Percentiles rank a stretch among this genome's conserved stretches.
These are phyloP conservation scores for Multifurca ochricompacta DNA, from an alignment of 768 basidiomycete species.

Conservation along the genomic window DNA sequence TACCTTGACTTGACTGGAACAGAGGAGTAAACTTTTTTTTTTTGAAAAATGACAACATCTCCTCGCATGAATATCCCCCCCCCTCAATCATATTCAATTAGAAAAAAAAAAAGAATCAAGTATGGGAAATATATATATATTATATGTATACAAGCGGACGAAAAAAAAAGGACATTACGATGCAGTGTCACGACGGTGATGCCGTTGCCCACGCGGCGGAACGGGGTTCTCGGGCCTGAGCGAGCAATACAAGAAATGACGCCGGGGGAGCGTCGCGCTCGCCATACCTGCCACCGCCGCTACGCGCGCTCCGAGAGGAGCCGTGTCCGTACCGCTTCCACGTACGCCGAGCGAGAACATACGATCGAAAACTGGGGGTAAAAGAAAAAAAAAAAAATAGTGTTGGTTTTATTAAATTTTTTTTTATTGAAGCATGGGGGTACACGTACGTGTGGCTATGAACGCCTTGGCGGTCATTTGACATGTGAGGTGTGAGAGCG, in stretches of 20 bases:
- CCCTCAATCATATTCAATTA: too few relatives aligned
- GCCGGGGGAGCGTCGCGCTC: constrained; percentile 54
- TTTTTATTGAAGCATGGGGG: too few relatives aligned
- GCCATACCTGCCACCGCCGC: constrained; percentile 54
- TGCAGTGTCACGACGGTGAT: constrained; percentile 4
- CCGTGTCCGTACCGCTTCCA: constrained; percentile 60
- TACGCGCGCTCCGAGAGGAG: constrained; percentile 53
- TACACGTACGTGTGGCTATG: constrained; percentile 66
- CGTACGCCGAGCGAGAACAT: constrained; percentile 85
- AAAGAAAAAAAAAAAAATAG: not conserved
- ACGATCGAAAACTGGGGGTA: constrained; percentile 75
- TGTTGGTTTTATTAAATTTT: not conserved
- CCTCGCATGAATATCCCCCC: too few relatives aligned
- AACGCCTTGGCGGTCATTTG: constrained; percentile 88
- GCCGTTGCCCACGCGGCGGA: constrained; percentile 22
- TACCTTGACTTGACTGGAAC: too few relatives aligned
- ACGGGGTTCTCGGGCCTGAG: constrained; percentile 52
- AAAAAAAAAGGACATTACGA: not conserved
- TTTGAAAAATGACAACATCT: too few relatives aligned
- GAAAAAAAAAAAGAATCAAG: too few relatives aligned
- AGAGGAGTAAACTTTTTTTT: too few relatives aligned
- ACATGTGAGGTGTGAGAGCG: constrained; percentile 79
- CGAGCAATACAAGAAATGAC: constrained; percentile 79
- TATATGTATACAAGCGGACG: not conserved
- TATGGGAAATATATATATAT: too few relatives aligned